These are phyloP conservation scores for Wallacemonas collosoma DNA, from an alignment of 208 protist species.

Conservation along the genomic window DNA sequence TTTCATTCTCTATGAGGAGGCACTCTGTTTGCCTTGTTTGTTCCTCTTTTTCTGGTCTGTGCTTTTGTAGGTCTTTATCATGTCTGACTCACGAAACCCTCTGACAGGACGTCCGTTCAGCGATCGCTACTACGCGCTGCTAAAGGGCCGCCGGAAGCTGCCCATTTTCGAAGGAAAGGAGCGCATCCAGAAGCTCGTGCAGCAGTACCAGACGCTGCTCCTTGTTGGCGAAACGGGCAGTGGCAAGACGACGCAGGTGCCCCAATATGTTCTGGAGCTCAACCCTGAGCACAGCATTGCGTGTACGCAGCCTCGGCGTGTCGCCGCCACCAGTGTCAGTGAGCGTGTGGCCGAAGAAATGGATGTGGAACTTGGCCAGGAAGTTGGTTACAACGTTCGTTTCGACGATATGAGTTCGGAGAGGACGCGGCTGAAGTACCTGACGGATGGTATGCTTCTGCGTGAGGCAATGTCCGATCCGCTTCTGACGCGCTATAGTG, in stretches of 20 bases:
- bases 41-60: not conserved
- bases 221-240: conserved; percentile 94
- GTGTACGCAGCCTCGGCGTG: conserved; percentile 98
- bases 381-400: conserved; percentile 99
- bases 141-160: conserved; percentile 55
- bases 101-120: conserved; percentile 61
- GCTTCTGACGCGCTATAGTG: conserved; percentile 90
- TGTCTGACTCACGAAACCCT: conserved; percentile 33
- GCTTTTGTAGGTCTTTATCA: not conserved
- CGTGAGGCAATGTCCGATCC: conserved; percentile 96
- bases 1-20: too few relatives aligned
- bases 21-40: not conserved
- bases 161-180: conserved; percentile 78
- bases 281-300: conserved; percentile 72
- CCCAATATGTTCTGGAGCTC: conserved; percentile 94
- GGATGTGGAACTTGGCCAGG: conserved; percentile 94
- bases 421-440: conserved; percentile 97
- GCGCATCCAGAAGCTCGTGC: conserved; percentile 88
- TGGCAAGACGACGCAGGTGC: conserved; percentile 96
- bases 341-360: conserved; percentile 98
- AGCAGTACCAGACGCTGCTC: conserved; percentile 88
- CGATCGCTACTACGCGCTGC: conserved; percentile 52
- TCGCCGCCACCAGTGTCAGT: conserved; percentile 98
- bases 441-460: conserved; percentile 99
- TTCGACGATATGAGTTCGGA: conserved; percentile 97